Evolutionary conservation across 2,329 filamentous ascomycete genomes (phyloP).

Genomic region (Aspergillus viridinutans): DNA sequence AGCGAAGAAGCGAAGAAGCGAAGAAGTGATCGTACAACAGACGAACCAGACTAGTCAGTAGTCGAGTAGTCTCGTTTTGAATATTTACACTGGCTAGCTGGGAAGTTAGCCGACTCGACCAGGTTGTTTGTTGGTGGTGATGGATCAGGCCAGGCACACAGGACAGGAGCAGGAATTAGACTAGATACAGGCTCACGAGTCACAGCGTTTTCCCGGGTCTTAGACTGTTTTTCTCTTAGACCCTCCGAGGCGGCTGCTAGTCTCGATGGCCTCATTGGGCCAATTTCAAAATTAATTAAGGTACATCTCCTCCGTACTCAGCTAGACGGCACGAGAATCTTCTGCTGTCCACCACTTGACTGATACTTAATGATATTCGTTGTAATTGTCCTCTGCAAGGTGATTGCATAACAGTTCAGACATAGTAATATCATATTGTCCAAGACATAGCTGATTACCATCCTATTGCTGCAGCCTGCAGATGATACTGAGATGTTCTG

Average conservation of each 20-base stretch:
- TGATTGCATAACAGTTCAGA: background rate
- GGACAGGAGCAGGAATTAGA: constrained; percentile 9
- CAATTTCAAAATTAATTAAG: background rate
- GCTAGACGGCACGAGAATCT: background rate
- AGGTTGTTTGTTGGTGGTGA: background rate
- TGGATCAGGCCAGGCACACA: constrained; percentile 11
- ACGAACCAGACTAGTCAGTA: background rate
- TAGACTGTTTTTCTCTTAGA: constrained; percentile 8
- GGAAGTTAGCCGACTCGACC: background rate
- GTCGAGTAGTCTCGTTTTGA: background rate
- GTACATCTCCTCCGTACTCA: background rate
- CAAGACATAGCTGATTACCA: no score
- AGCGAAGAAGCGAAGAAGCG: background rate
- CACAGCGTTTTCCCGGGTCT: no score
- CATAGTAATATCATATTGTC: no score
- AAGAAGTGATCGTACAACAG: background rate
- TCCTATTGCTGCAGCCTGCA: background rate
- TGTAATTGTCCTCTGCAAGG: background rate
- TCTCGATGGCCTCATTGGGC: background rate
- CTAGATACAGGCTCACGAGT: no score
- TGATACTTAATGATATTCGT: no score
- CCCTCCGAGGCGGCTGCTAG: background rate
- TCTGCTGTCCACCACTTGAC: background rate
- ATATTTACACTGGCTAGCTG: background rate
- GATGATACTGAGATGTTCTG: background rate